A percentile compares a stretch with the other conserved stretches of the same genome.
phyloP scores from a whole-genome alignment of 2,329 filamentous ascomycete genomes.

The Zasmidium cellare region DNA sequence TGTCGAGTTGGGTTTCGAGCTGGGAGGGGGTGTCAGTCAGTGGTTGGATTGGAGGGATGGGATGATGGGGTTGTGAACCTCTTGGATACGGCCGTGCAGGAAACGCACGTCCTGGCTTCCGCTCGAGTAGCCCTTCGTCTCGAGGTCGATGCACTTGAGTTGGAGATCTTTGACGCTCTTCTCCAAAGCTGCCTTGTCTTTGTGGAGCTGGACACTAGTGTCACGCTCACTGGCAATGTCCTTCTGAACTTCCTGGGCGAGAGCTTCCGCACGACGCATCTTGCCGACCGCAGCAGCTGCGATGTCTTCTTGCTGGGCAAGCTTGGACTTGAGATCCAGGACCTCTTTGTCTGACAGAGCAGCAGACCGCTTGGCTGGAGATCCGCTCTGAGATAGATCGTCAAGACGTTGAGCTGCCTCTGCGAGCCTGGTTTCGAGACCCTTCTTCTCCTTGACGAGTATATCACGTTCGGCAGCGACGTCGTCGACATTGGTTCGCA shows the following conservation, averaged over 20 bases:
- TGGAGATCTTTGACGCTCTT: constrained; percentile 90
- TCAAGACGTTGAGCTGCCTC: constrained; percentile 89
- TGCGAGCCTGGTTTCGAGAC: constrained; percentile 77
- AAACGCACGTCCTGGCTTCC: constrained; percentile 95
- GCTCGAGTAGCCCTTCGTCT: constrained; percentile 95
- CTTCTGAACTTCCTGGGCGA: constrained; percentile 86
- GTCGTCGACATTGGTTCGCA: constrained; percentile 84
- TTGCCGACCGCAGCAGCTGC: constrained; percentile 90
- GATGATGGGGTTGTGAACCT: constrained; percentile 56
- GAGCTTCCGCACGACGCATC: constrained; percentile 89
- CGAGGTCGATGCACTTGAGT: constrained; percentile 83
- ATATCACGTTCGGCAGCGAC: constrained; percentile 80
- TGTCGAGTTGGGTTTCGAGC: constrained; percentile 69
- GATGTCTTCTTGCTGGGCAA: constrained; percentile 93
- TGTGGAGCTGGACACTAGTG: constrained; percentile 75
- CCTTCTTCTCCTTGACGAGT: constrained; percentile 84
- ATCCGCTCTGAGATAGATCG: constrained; percentile 75
- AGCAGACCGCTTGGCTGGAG: constrained; percentile 83
- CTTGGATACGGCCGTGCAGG: constrained; percentile 89
- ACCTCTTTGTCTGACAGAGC: constrained; percentile 87
- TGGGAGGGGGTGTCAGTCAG: constrained; percentile 31
- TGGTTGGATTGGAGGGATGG: not conserved
- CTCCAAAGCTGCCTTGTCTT: constrained; percentile 85
- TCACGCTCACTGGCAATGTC: constrained; percentile 87
- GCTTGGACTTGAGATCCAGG: constrained; percentile 80